phyloP scores from a whole-genome alignment of 768 basidiomycete genomes.

The Megacollybia marginata region DNA sequence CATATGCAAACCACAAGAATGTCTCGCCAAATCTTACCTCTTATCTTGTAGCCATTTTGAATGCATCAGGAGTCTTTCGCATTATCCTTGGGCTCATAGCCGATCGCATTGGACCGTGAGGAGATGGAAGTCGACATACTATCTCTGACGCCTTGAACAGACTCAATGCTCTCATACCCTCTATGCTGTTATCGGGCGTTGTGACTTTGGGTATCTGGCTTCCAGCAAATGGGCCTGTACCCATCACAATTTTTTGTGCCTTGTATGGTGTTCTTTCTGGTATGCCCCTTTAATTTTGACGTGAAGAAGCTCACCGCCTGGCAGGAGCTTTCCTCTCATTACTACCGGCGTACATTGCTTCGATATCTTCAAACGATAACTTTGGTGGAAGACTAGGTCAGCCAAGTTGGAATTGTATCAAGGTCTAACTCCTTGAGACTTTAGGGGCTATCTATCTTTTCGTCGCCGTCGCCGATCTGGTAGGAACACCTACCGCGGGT shows the following conservation, averaged over 20 bases:
- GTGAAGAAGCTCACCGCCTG: not conserved
- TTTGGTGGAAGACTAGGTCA: slow-evolving; percentile 23
- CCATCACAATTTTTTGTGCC: slow-evolving; percentile 19
- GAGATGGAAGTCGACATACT: not conserved
- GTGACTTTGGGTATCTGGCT: slow-evolving; percentile 21
- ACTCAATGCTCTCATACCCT: slow-evolving; percentile 19
- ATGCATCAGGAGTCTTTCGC: slow-evolving; percentile 20
- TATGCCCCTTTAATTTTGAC: slow-evolving; percentile 4
- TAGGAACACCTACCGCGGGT: slow-evolving; percentile 25
- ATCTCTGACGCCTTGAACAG: slow-evolving; percentile 7
- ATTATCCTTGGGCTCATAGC: slow-evolving; percentile 21
- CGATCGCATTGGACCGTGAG: slow-evolving; percentile 18
- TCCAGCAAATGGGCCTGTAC: slow-evolving; percentile 12
- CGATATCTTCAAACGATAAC: slow-evolving; percentile 19
- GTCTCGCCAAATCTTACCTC: slow-evolving; percentile 12
- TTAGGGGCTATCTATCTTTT: slow-evolving; percentile 21
- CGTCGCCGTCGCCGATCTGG: slow-evolving; percentile 20
- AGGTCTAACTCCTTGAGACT: not conserved
- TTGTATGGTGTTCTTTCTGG: slow-evolving; percentile 24
- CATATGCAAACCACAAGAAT: slow-evolving; percentile 17
- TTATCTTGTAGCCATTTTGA: slow-evolving; percentile 23
- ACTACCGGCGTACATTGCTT: slow-evolving; percentile 21
- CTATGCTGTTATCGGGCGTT: slow-evolving; percentile 14
- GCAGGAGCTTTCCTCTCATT: slow-evolving; percentile 21
- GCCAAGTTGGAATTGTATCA: slow-evolving; percentile 1